A percentile compares a stretch with the other conserved stretches of the same genome.
Conservation (phyloP, 306 rosid species). For the Citrullus colocynthis region DNA sequence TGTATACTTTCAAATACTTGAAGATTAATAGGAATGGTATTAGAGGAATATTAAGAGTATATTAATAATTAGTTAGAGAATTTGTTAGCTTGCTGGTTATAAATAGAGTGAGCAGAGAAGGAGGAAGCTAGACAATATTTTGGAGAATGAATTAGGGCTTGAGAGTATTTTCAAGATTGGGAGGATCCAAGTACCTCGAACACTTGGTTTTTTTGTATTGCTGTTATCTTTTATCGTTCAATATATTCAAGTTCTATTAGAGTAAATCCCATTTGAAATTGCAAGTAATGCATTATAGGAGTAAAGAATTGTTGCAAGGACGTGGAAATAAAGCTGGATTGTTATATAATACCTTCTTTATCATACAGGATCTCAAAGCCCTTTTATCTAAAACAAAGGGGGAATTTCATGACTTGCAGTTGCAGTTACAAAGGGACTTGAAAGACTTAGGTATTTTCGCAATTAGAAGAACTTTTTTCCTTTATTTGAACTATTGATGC, state of each 20-base stretch:
- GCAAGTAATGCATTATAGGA: not conserved
- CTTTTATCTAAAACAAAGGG: constrained; percentile 40
- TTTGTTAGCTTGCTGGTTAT: no score
- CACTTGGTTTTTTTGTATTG: no score
- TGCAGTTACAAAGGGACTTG: constrained; percentile 45
- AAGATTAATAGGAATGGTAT: no score
- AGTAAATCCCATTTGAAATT: not conserved
- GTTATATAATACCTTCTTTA: not conserved
- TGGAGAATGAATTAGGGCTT: no score
- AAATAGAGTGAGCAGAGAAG: no score
- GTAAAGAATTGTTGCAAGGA: not conserved
- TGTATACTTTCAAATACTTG: not conserved
- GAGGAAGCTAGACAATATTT: no score
- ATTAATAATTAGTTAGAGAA: no score
- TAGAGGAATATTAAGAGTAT: no score
- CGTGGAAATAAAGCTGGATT: not conserved
- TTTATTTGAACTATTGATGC: not conserved
- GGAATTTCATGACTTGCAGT: constrained; percentile 58
- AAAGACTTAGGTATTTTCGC: constrained; percentile 43
- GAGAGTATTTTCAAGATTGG: no score
- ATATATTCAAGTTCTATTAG: no score
- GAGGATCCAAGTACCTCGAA: no score
- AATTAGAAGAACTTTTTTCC: constrained; percentile 3
- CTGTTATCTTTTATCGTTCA: no score
- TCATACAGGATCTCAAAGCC: constrained; percentile 60